Percentiles rank a stretch among this genome's conserved stretches.
These are phyloP conservation scores for Graphilbum ipis-grandicollis DNA, from an alignment of 2,329 filamentous ascomycete species.

Conservation along the genomic window DNA sequence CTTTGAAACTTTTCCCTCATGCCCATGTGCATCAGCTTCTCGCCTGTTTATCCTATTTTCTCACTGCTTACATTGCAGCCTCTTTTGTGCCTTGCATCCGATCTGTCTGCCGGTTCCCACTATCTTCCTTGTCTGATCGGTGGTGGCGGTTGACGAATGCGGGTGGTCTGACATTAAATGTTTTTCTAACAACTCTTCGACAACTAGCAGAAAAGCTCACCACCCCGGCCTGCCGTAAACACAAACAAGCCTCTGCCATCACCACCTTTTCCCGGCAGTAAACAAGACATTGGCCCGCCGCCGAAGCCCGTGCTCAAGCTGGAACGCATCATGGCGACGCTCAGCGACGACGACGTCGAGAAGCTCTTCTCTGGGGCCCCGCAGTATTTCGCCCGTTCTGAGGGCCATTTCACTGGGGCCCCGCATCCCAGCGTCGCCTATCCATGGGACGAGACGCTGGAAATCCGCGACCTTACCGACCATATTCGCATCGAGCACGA, in stretches of 20 bases:
- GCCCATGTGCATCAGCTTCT: too few relatives aligned
- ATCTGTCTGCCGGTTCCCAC: too few relatives aligned
- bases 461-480: conserved; percentile 46
- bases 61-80: too few relatives aligned
- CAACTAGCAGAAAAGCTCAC: neutral
- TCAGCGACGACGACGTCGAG: conserved; percentile 43
- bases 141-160: neutral
- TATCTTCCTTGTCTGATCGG: too few relatives aligned
- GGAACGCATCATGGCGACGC: conserved; percentile 39
- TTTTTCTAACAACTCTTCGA: too few relatives aligned
- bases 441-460: conserved; percentile 46
- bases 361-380: conserved; percentile 62
- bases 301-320: conserved; percentile 30
- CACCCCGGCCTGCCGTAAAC: conserved; percentile 15
- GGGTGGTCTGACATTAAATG: neutral
- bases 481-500: conserved; percentile 44
- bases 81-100: too few relatives aligned
- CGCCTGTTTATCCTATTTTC: too few relatives aligned
- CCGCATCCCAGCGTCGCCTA: conserved; percentile 48
- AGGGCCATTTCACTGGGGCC: conserved; percentile 40
- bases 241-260: conserved; percentile 40
- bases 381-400: conserved; percentile 47
- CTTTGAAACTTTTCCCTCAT: too few relatives aligned
- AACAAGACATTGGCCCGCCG: conserved; percentile 20
- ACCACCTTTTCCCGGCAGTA: conserved; percentile 26